phyloP scores from a whole-genome alignment of 192 early-diverging fungal species.

The Podila minutissima region DNA sequence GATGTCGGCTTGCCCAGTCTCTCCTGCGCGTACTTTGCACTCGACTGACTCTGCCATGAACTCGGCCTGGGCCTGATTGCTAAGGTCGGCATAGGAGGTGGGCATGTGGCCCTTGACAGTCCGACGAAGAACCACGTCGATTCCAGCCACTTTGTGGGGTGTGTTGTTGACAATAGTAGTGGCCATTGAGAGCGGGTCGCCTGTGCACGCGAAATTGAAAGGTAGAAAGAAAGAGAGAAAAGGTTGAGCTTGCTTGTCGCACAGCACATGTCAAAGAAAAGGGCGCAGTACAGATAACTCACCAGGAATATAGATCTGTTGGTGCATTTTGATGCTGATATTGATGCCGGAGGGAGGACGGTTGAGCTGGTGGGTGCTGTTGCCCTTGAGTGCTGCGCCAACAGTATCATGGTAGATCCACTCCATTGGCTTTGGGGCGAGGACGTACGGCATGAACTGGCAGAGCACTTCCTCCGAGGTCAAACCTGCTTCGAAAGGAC shows the following conservation, averaged over 20 bases:
- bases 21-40: conserved; percentile 38
- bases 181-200: conserved; percentile 42
- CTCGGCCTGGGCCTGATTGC: conserved; percentile 25
- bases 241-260: neutral
- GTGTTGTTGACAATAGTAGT: conserved; percentile 33
- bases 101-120: conserved; percentile 32
- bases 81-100: conserved; percentile 40
- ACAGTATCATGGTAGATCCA: conserved; percentile 35
- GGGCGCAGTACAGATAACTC: neutral
- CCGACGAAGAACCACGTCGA: conserved; percentile 34
- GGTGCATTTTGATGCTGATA: conserved; percentile 42
- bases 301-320: conserved; percentile 49
- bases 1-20: conserved; percentile 41
- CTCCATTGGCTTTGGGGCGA: conserved; percentile 45
- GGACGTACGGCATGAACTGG: conserved; percentile 38
- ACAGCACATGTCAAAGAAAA: neutral
- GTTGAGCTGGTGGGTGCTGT: conserved; percentile 37
- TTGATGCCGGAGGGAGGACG: conserved; percentile 22
- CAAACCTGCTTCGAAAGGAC: conserved; percentile 26
- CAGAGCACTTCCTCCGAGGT: conserved; percentile 42
- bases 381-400: conserved; percentile 16
- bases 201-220: neutral
- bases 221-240: neutral
- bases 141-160: conserved; percentile 33
- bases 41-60: conserved; percentile 43